Percentiles rank a stretch among this genome's conserved stretches.
Evolutionary conservation across 2,329 filamentous ascomycete genomes (phyloP).

Genomic region (Botrytis galanthina): DNA sequence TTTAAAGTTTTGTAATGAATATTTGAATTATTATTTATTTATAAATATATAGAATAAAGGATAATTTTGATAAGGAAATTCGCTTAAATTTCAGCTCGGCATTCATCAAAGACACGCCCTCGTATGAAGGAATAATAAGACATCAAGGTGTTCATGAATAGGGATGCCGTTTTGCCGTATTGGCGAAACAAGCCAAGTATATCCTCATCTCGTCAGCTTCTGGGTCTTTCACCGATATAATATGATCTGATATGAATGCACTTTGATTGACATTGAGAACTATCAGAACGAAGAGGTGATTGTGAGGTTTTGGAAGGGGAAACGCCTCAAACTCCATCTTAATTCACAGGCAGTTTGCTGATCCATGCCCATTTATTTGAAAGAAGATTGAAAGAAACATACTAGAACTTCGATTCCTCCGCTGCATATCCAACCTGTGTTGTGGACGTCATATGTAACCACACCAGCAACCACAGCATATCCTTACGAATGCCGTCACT

Average conservation of each 20-base stretch:
- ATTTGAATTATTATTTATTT: too few relatives aligned
- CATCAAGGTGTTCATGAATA: neutral
- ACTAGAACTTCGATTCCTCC: neutral
- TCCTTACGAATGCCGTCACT: constrained; percentile 12
- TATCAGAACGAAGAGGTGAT: neutral
- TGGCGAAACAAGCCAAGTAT: constrained; percentile 7
- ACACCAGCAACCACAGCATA: neutral
- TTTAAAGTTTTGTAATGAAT: too few relatives aligned
- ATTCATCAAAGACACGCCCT: too few relatives aligned
- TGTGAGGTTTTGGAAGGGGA: neutral
- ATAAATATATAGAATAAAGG: too few relatives aligned
- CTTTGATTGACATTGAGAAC: neutral
- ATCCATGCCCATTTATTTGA: constrained; percentile 4
- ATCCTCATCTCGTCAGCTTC: neutral
- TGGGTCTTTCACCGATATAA: neutral
- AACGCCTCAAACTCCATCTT: neutral
- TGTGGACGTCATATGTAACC: constrained; percentile 16
- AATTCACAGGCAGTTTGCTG: constrained; percentile 8
- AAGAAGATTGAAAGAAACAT: neutral
- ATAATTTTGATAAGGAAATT: too few relatives aligned
- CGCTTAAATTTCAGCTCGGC: too few relatives aligned
- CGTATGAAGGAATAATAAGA: neutral
- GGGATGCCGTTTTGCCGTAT: constrained; percentile 3
- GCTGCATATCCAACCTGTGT: neutral
- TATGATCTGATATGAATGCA: neutral